Evolutionary conservation across 2,329 filamentous ascomycete genomes (phyloP), one percentile per base, ranked within the genome.

Genomic region (Thelonectria discophora): DNA sequence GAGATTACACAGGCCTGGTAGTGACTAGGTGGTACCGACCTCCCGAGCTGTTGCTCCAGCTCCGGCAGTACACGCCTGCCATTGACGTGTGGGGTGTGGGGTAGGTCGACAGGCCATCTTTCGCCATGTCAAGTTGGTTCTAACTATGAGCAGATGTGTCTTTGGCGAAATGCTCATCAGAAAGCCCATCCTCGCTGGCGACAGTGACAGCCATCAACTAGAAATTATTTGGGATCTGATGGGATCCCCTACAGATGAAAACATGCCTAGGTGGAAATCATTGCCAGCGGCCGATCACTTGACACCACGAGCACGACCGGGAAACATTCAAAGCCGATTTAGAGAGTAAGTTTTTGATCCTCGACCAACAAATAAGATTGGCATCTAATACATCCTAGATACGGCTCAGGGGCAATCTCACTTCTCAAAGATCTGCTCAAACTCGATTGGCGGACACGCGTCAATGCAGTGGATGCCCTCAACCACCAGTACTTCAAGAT

Each of bases 11-110:
- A 5, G 93, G 91, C n/a, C 82, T 98, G 13, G 95, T 99, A 17
- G 95, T 99, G 11, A 99, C 95, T 15, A 84, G 95, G 72, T 99
- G 95, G 95, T 99, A 99, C 76, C 86, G 95, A 21, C 95, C 95
- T 34, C 95, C 95, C 0, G 95, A 99, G 82, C 83, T 99, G 40
- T 82, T 99, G 32, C 84, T 99, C 50, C 91, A 94, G 66, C 83
- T 99, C 32, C 89, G 93, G 70, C 88, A 88, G 67, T 99, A 99
- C 78, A 99, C 95, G n/a, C 93, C 94, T 13, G 94, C 95, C 10
- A 97, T 99, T 72, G 95, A 99, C 77, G 88, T 99, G 79, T 99
- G 95, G 95, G 95, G 95, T 70, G 94, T 97, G 69, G 95, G 94
- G 91, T 94, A 82, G 81, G 88, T 75, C 53, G 34, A 15, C 54